These are phyloP conservation scores for Cinchona pubescens DNA, from an alignment of 257 asterid genomes.

Conservation along the genomic window DNA sequence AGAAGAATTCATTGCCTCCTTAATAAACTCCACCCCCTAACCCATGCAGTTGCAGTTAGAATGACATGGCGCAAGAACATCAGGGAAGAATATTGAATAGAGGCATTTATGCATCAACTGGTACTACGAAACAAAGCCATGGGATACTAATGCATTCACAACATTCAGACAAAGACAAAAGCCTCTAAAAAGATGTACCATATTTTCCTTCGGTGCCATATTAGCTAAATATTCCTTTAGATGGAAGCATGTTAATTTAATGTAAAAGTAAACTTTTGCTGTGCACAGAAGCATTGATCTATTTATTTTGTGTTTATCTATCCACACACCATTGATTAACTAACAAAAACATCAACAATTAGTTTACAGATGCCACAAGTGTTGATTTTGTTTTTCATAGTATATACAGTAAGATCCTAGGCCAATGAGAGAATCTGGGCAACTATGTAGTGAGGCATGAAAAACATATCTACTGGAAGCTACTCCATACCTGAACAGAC, in stretches of 20 bases:
- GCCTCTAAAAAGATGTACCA: neutral
- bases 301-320: no score
- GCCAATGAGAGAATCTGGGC: neutral
- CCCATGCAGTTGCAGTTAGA: neutral
- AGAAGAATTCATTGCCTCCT: constrained; percentile 23
- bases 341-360: neutral
- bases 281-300: neutral
- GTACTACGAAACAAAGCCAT: neutral
- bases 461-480: neutral
- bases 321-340: neutral
- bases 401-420: no score
- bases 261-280: neutral
- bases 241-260: neutral
- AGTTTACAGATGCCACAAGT: neutral
- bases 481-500: constrained; percentile 47
- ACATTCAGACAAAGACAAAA: neutral
- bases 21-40: constrained; percentile 41
- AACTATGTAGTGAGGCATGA: neutral
- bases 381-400: neutral
- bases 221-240: neutral
- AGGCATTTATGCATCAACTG: neutral
- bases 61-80: neutral
- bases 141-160: neutral
- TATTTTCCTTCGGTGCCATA: neutral
- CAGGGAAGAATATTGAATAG: neutral